Conservation (phyloP, 1,284 basidiomycete species). For the Entoloma clypeatum region DNA sequence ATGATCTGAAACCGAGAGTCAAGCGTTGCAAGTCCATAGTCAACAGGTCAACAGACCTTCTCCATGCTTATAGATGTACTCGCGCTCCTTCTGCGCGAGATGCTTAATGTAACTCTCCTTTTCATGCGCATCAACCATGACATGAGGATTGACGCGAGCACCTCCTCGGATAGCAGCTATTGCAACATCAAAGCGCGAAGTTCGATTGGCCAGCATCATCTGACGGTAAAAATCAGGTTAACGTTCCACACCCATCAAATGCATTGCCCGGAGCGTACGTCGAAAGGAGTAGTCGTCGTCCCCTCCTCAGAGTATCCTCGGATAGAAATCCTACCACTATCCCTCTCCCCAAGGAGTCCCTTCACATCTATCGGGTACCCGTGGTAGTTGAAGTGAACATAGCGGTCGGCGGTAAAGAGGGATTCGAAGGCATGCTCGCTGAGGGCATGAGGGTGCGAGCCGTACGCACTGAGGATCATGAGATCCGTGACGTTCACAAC, state of each 20-base stretch:
- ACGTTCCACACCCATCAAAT: background rate
- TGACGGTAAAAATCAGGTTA: constrained; percentile 21
- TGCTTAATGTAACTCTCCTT: constrained; percentile 52
- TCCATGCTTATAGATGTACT: constrained; percentile 54
- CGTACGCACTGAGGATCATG: constrained; percentile 69
- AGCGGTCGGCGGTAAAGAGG: constrained; percentile 69
- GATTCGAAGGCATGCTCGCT: constrained; percentile 58
- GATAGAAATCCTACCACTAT: constrained; percentile 47
- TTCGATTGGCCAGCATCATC: constrained; percentile 70
- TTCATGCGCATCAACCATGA: constrained; percentile 52
- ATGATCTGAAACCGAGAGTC: constrained; percentile 23
- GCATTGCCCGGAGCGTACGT: constrained; percentile 35
- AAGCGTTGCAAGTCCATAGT: background rate
- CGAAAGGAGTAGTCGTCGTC: constrained; percentile 66
- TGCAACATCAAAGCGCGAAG: constrained; percentile 63
- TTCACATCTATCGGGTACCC: constrained; percentile 71
- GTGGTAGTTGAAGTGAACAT: constrained; percentile 82
- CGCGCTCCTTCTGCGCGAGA: constrained; percentile 47
- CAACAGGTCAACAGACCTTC: constrained; percentile 34
- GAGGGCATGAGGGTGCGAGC: constrained; percentile 77
- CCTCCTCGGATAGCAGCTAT: constrained; percentile 53
- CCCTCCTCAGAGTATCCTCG: constrained; percentile 66
- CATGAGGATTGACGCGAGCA: constrained; percentile 45
- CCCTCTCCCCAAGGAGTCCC: constrained; percentile 58
- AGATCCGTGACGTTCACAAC: constrained; percentile 82